phyloP scores from a whole-genome alignment of 2,329 filamentous ascomycete species.

The Diplocarpon rosae region DNA sequence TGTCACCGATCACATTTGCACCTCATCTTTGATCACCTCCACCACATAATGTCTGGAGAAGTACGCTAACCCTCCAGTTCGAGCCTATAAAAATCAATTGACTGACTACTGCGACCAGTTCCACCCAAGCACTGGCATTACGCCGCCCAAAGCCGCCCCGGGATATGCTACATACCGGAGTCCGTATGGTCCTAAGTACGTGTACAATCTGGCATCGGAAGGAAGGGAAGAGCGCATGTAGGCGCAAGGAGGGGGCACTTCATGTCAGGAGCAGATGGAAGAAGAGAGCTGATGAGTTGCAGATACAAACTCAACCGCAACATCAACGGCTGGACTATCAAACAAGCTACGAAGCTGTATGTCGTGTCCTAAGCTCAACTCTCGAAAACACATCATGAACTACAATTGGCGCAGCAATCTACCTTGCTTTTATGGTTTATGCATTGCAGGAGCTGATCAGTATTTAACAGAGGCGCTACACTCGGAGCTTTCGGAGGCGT shows the following conservation, averaged over 20 bases:
- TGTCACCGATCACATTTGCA: conserved; percentile 11
- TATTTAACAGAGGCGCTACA: conserved; percentile 36
- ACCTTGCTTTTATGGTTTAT: background rate
- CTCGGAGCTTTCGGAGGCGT: conserved; percentile 45
- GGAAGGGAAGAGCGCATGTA: background rate
- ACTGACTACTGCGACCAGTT: conserved; percentile 8
- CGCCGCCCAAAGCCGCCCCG: conserved; percentile 6
- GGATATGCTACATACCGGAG: conserved; percentile 40
- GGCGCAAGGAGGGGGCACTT: background rate
- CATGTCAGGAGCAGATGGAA: background rate
- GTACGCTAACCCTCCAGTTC: conserved; percentile 11
- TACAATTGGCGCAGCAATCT: no score
- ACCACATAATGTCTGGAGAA: conserved; percentile 11
- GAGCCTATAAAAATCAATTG: background rate
- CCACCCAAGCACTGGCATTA: conserved; percentile 15
- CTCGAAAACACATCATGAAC: background rate
- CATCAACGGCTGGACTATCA: conserved; percentile 40
- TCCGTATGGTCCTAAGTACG: conserved; percentile 56
- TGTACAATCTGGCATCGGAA: conserved; percentile 13
- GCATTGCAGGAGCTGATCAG: background rate
- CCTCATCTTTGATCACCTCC: background rate
- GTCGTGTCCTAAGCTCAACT: conserved; percentile 6
- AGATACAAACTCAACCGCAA: conserved; percentile 52
- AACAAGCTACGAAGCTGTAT: conserved; percentile 40
- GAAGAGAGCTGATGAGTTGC: conserved; percentile 8